These are phyloP conservation scores for Akanthomyces lecanii DNA, from an alignment of 2,329 filamentous ascomycete genomes.

Conservation along the genomic window DNA sequence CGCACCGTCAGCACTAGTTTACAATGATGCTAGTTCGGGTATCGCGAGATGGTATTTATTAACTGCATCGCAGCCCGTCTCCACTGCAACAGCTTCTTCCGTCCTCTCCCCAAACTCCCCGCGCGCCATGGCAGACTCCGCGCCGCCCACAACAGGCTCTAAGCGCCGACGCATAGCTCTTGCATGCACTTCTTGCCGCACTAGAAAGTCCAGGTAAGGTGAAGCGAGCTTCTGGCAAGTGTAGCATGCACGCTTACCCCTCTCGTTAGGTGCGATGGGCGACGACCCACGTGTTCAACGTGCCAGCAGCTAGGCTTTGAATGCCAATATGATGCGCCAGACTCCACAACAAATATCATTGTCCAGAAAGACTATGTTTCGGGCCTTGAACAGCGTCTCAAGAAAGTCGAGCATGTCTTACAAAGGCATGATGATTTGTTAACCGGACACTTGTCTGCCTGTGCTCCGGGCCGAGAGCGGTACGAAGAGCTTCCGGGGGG, in stretches of 20 bases:
- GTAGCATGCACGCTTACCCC: background rate
- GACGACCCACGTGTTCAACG: slow-evolving; percentile 21
- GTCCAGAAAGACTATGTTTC: slow-evolving; percentile 18
- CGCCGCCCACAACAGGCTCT: background rate
- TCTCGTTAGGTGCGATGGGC: slow-evolving; percentile 22
- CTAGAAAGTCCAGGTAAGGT: slow-evolving; percentile 23
- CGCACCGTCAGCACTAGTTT: background rate
- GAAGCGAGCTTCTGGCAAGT: background rate
- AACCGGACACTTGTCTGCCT: slow-evolving; percentile 9
- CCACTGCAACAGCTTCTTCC: background rate
- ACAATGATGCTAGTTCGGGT: background rate
- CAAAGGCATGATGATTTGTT: slow-evolving; percentile 17
- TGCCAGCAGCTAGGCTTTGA: slow-evolving; percentile 21
- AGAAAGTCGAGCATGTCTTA: slow-evolving; percentile 21
- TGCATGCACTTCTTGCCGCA: slow-evolving; percentile 23
- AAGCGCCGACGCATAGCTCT: slow-evolving; percentile 21
- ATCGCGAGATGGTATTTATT: background rate
- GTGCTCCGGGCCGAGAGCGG: background rate
- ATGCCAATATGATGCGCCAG: slow-evolving; percentile 22
- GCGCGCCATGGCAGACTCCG: slow-evolving; percentile 10
- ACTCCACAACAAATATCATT: slow-evolving; percentile 20
- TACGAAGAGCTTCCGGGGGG: background rate
- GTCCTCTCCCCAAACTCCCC: slow-evolving; percentile 13
- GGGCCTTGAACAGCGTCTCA: slow-evolving; percentile 20
- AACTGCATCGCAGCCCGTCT: background rate